phyloP scores from a whole-genome alignment of 176 grass and related monocot genomes.

The Pharus latifolius region DNA sequence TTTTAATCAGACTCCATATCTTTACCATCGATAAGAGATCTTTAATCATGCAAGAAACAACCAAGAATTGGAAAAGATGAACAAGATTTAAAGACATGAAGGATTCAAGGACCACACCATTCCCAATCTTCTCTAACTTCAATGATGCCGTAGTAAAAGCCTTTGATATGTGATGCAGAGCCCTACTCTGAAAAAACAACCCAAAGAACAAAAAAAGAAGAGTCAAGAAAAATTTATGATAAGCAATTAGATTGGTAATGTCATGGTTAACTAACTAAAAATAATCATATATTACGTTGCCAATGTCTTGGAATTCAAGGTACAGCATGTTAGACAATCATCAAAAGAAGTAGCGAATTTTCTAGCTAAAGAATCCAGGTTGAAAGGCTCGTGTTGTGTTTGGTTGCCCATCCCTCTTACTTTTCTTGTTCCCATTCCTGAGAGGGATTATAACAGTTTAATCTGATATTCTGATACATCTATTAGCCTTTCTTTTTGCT shows the following conservation, averaged over 20 bases:
- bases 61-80: not conserved
- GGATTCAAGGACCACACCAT: constrained; percentile 36
- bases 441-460: too few relatives aligned
- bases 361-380: too few relatives aligned
- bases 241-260: not conserved
- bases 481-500: too few relatives aligned
- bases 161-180: constrained; percentile 90
- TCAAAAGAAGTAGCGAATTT: too few relatives aligned
- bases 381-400: too few relatives aligned
- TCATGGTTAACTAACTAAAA: not conserved
- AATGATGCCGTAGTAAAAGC: constrained; percentile 64
- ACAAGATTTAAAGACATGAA: not conserved
- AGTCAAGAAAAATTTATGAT: not conserved
- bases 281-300: not conserved
- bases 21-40: not conserved
- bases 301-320: too few relatives aligned
- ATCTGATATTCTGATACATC: too few relatives aligned
- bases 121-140: constrained; percentile 84
- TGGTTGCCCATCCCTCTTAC: too few relatives aligned
- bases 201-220: not conserved
- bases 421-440: too few relatives aligned
- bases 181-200: constrained; percentile 53
- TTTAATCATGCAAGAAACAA: not conserved
- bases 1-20: not conserved
- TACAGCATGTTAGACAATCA: too few relatives aligned